phyloP scores from a whole-genome alignment of 2,329 filamentous ascomycete species.

The Chalaropsis thielavioides region DNA sequence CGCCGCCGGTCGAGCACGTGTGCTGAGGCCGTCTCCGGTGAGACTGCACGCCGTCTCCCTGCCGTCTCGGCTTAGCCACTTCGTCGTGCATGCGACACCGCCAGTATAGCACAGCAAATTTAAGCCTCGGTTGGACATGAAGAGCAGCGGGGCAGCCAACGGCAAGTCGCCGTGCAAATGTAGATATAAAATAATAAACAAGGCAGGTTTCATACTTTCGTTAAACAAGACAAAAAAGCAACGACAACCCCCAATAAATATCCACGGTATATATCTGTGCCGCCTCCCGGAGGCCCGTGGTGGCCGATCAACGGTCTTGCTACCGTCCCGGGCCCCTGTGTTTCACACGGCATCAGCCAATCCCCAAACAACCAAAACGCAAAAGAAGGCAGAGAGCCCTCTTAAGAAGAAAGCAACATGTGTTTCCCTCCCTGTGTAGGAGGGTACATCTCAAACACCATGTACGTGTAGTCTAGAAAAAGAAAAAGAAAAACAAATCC shows the following conservation, averaged over 20 bases:
- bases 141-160: neutral
- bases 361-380: neutral
- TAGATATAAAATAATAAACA: constrained; percentile 18
- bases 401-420: neutral
- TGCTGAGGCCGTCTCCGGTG: constrained; percentile 35
- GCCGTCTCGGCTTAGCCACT: too few species aligned
- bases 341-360: too few species aligned
- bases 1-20: constrained; percentile 54
- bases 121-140: neutral
- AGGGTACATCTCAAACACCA: neutral
- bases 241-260: neutral
- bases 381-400: neutral
- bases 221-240: neutral
- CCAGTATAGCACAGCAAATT: neutral
- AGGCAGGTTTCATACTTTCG: constrained; percentile 8
- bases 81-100: neutral
- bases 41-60: neutral
- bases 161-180: neutral
- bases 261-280: neutral
- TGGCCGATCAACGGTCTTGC: neutral
- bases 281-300: neutral
- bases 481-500: neutral
- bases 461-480: neutral
- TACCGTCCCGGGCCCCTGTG: neutral
- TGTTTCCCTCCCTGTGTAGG: neutral